These are phyloP conservation scores for Penicillium frequentans DNA, from an alignment of 2,329 filamentous ascomycete species.

Conservation along the genomic window DNA sequence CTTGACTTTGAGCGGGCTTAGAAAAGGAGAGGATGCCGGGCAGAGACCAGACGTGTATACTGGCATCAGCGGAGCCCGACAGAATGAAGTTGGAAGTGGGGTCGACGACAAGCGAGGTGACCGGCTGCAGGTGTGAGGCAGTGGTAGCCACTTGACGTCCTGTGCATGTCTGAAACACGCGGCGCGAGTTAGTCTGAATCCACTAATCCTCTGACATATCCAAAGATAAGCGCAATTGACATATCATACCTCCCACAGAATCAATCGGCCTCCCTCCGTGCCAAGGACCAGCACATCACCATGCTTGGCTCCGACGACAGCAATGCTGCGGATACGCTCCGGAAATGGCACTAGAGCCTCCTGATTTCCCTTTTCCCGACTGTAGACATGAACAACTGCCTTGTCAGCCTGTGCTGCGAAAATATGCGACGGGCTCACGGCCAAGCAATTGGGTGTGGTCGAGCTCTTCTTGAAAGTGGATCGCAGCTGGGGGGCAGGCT, in stretches of 20 bases:
- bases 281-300: slow-evolving; percentile 70
- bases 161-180: slow-evolving; percentile 39
- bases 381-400: slow-evolving; percentile 91
- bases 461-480: slow-evolving; percentile 90
- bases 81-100: slow-evolving; percentile 58
- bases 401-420: slow-evolving; percentile 92
- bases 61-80: slow-evolving; percentile 66
- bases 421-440: slow-evolving; percentile 76
- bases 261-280: slow-evolving; percentile 79
- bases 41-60: slow-evolving; percentile 88
- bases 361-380: slow-evolving; percentile 76
- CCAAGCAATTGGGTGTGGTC: slow-evolving; percentile 73
- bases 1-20: slow-evolving; percentile 41
- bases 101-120: slow-evolving; percentile 72
- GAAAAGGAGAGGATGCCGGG: slow-evolving; percentile 68
- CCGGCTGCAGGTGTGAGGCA: slow-evolving; percentile 46
- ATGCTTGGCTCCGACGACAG: slow-evolving; percentile 64
- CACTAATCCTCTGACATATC: not conserved
- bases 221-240: not conserved
- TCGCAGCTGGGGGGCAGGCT: slow-evolving; percentile 73
- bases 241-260: slow-evolving; percentile 82
- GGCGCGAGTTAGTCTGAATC: not conserved
- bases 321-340: slow-evolving; percentile 78
- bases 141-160: slow-evolving; percentile 47
- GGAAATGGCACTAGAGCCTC: slow-evolving; percentile 86